Percentiles rank a stretch among this genome's conserved stretches.
Evolutionary conservation across 169 alveolate species (phyloP).

Genomic region (Sarcocystis neurona): DNA sequence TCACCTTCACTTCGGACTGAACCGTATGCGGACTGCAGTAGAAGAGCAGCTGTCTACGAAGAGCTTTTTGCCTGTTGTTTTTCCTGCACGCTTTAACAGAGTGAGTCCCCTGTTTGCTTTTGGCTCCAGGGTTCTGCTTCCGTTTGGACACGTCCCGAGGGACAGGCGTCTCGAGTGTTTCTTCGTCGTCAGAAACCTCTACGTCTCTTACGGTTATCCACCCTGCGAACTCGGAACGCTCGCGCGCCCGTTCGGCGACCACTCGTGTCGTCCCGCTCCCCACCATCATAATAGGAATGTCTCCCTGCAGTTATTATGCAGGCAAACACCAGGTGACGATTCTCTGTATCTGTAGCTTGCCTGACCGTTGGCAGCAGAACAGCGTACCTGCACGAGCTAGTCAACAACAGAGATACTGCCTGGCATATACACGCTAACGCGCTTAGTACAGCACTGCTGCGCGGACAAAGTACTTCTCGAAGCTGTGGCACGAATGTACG

Average conservation of each 20-base stretch:
- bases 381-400: no score
- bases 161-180: not conserved
- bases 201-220: not conserved
- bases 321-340: no score
- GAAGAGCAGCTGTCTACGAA: not conserved
- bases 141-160: no score
- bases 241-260: not conserved
- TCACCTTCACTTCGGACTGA: conserved; percentile 14
- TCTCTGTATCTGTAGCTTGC: no score
- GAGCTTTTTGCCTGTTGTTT: not conserved
- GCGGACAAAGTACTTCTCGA: no score
- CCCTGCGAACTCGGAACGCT: not conserved
- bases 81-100: not conserved
- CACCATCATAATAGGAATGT: not conserved
- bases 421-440: no score
- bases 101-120: no score
- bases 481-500: no score
- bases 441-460: no score
- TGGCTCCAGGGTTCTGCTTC: no score
- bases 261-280: not conserved
- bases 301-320: not conserved
- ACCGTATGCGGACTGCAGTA: conserved; percentile 3
- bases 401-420: no score
- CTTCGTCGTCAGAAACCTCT: not conserved
- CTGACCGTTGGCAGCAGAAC: no score